A percentile compares a stretch with the other conserved stretches of the same genome.
Evolutionary conservation across 257 asterid species (phyloP).

Genomic region (Lantana camara): DNA sequence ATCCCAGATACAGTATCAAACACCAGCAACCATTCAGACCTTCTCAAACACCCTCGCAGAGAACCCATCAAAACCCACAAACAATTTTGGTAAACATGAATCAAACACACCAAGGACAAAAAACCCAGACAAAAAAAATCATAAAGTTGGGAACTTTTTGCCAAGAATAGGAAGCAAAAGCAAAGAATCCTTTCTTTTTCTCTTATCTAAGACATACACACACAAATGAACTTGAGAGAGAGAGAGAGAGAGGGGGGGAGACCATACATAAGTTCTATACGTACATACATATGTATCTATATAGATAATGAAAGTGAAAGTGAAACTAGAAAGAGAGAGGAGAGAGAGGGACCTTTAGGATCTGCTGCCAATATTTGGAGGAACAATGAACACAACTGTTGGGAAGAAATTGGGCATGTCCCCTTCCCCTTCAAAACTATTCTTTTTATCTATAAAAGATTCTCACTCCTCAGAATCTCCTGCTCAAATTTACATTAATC

Average conservation of each 20-base stretch:
- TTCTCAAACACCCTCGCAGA: background rate
- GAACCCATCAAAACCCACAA: background rate
- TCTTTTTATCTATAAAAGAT: conserved; percentile 29
- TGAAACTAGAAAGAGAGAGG: conserved; percentile 20
- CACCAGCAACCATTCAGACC: conserved; percentile 4
- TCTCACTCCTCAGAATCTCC: conserved; percentile 28
- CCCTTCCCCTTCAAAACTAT: conserved; percentile 41
- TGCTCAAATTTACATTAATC: conserved; percentile 10
- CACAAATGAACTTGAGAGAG: conserved; percentile 13
- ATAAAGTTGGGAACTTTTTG: conserved; percentile 25
- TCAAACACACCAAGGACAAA: conserved; percentile 16
- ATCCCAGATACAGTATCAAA: conserved; percentile 17
- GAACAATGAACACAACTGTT: conserved; percentile 73
- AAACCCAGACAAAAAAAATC: conserved; percentile 13
- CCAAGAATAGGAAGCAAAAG: conserved; percentile 15
- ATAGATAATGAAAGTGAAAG: conserved; percentile 28
- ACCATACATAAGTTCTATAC: too few species aligned
- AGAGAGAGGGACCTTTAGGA: conserved; percentile 69
- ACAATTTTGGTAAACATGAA: conserved; percentile 15
- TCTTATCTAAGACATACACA: conserved; percentile 8
- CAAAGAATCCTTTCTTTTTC: conserved; percentile 8
- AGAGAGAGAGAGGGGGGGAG: too few species aligned
- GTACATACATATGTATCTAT: conserved; percentile 5
- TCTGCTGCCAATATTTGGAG: conserved; percentile 68
- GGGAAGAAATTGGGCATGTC: conserved; percentile 93